Evolutionary conservation across 176 grass and related monocot genomes (phyloP).

Genomic region (Triticum urartu): DNA sequence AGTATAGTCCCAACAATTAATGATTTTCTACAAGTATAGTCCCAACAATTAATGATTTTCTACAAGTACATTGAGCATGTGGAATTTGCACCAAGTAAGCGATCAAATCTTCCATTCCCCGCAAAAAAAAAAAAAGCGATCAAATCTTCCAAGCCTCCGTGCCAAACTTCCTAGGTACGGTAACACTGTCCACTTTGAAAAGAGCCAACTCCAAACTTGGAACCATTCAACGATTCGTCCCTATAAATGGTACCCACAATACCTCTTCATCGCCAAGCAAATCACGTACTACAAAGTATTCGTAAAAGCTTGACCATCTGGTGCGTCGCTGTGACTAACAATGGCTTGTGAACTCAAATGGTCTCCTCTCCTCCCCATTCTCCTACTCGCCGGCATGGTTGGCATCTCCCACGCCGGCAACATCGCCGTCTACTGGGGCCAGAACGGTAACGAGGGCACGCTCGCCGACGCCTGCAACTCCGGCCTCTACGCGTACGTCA

Average conservation of each 20-base stretch:
- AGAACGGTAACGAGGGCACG: constrained; percentile 54
- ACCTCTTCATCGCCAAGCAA: constrained; percentile 27
- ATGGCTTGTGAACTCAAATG: constrained; percentile 31
- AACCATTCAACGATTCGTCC: constrained; percentile 21
- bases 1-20: neutral
- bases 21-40: neutral
- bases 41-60: neutral
- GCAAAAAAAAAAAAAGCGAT: too few species aligned
- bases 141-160: neutral
- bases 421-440: constrained; percentile 83
- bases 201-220: neutral
- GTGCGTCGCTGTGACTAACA: neutral
- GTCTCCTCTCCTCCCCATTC: constrained; percentile 28
- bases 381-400: constrained; percentile 36
- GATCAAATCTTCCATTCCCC: too few species aligned
- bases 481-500: constrained; percentile 46
- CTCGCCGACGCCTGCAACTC: constrained; percentile 58
- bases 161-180: neutral
- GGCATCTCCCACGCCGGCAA: constrained; percentile 40
- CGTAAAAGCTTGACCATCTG: neutral
- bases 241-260: constrained; percentile 20
- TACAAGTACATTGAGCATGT: too few species aligned
- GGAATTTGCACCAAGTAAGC: too few species aligned
- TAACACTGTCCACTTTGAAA: neutral
- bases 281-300: neutral